A percentile compares a stretch with the other conserved stretches of the same genome.
Conservation (phyloP, 2,329 filamentous ascomycete genomes). For the Penicillium olsonii region DNA sequence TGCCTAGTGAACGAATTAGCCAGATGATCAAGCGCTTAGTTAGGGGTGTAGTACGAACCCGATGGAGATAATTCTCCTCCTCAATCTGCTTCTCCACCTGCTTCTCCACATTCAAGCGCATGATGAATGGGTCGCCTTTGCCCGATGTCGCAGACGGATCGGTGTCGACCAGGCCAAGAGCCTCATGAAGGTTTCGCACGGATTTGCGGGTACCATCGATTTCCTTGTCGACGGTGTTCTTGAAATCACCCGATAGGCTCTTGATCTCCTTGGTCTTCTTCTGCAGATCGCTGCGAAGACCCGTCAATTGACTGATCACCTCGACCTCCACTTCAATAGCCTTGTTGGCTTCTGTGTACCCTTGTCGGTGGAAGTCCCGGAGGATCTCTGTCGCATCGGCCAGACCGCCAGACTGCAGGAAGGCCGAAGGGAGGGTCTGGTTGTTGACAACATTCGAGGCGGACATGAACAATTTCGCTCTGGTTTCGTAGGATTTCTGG, state of each 20-base stretch:
- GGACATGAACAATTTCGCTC: slow-evolving; percentile 78
- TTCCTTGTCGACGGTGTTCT: slow-evolving; percentile 94
- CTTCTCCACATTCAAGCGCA: slow-evolving; percentile 81
- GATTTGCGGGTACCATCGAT: slow-evolving; percentile 80
- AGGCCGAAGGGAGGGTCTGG: slow-evolving; percentile 70
- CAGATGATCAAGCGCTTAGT: slow-evolving; percentile 8
- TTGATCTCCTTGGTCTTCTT: slow-evolving; percentile 99
- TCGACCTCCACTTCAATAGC: slow-evolving; percentile 88
- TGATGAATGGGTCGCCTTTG: slow-evolving; percentile 88
- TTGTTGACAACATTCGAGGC: slow-evolving; percentile 84
- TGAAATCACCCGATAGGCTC: slow-evolving; percentile 88
- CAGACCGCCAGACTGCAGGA: slow-evolving; percentile 79
- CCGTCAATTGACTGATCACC: slow-evolving; percentile 83
- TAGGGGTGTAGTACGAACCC: slow-evolving; percentile 59
- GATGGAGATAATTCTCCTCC: slow-evolving; percentile 95
- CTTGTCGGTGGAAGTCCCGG: slow-evolving; percentile 77
- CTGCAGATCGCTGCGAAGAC: slow-evolving; percentile 81
- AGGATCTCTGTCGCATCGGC: slow-evolving; percentile 82
- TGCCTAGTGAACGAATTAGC: slow-evolving; percentile 58
- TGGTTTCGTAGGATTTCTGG: slow-evolving; percentile 82
- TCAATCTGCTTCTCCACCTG: slow-evolving; percentile 91
- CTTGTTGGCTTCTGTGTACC: slow-evolving; percentile 79
- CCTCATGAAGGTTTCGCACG: slow-evolving; percentile 78
- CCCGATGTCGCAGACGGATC: slow-evolving; percentile 75
- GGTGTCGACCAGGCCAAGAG: slow-evolving; percentile 74